A percentile compares a stretch with the other conserved stretches of the same genome.
phyloP scores from a whole-genome alignment of 306 rosid genomes.

The Fagus crenata region DNA sequence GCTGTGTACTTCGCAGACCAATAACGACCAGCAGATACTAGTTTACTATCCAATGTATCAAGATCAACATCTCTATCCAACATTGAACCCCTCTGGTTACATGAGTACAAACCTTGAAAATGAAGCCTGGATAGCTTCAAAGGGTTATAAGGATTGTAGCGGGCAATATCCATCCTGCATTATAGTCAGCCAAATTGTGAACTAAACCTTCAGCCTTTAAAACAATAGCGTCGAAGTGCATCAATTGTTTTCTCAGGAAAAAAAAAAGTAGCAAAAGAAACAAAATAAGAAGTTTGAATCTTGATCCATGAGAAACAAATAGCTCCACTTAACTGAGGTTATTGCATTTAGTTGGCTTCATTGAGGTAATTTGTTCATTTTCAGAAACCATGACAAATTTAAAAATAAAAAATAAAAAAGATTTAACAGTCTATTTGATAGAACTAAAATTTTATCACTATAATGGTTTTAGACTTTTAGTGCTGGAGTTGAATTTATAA shows the following conservation, averaged over 20 bases:
- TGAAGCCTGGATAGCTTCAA: conserved; percentile 39
- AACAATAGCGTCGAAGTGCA: neutral
- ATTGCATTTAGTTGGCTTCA: no score
- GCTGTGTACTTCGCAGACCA: conserved; percentile 90
- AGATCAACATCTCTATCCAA: conserved; percentile 72
- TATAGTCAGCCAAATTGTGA: conserved; percentile 10
- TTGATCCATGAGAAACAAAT: neutral
- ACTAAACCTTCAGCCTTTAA: neutral
- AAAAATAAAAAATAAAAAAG: no score
- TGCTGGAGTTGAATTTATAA: no score
- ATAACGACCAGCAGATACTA: conserved; percentile 78
- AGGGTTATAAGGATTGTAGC: conserved; percentile 57
- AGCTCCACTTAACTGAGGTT: neutral
- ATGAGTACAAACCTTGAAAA: conserved; percentile 43
- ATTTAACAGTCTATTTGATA: no score
- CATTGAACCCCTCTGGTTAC: conserved; percentile 45
- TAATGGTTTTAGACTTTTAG: no score
- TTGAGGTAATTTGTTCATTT: no score
- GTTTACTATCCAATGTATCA: conserved; percentile 66
- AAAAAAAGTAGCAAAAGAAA: neutral
- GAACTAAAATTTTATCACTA: no score
- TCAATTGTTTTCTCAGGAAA: neutral
- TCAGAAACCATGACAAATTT: no score
- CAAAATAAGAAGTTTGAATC: neutral
- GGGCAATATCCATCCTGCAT: conserved; percentile 94